Evolutionary conservation across 208 protist genomes (phyloP).

Genomic region (Entamoeba dispar): DNA sequence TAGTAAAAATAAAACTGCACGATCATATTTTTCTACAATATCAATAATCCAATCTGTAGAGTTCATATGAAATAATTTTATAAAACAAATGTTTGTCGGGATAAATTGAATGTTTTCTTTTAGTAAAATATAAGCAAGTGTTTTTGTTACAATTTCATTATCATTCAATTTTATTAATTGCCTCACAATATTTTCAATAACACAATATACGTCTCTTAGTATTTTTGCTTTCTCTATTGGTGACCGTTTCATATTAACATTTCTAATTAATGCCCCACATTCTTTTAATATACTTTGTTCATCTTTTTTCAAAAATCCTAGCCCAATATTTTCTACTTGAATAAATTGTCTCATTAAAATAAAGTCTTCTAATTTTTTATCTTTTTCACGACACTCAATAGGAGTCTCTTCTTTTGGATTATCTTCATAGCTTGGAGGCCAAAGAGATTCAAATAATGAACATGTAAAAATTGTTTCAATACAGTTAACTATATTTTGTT

Average conservation of each 20-base stretch:
- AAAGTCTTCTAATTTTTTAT: not conserved
- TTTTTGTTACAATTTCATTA: not conserved
- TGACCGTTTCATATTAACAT: not conserved
- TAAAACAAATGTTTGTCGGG: not conserved
- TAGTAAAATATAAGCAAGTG: not conserved
- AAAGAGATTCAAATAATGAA: not conserved
- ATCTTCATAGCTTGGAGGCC: not conserved
- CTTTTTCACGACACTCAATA: not conserved
- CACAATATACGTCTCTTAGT: not conserved
- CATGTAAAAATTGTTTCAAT: not conserved
- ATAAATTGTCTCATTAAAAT: not conserved
- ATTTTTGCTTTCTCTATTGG: not conserved
- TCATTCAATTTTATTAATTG: not conserved
- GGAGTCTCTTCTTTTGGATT: not conserved
- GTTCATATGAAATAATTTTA: not conserved
- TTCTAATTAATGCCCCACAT: not conserved
- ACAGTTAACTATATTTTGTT: not conserved
- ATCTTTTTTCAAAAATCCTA: not conserved
- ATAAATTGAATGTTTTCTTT: not conserved
- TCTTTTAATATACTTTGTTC: not conserved
- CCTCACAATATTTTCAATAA: not conserved
- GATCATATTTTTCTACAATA: not conserved
- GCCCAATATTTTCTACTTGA: not conserved
- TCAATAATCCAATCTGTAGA: not conserved
- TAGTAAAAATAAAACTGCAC: not conserved